Evolutionary conservation across 2,329 filamentous ascomycete genomes (phyloP), one percentile per base, ranked within the genome.

Genomic region (Trichoderma citrinoviride): DNA sequence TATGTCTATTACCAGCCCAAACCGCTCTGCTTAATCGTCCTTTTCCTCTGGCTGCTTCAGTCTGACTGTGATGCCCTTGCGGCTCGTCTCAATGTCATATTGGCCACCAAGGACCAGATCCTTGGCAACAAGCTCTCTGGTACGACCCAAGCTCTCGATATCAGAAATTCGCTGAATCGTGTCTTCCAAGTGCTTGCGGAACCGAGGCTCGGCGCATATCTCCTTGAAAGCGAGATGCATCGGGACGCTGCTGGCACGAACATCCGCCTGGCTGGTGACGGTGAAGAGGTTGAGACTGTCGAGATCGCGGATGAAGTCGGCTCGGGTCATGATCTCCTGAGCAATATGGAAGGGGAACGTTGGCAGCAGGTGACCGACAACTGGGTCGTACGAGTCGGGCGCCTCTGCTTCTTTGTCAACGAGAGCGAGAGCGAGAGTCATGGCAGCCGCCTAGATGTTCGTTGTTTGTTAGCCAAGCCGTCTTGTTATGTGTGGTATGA

Each of bases 201-300:
- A 99, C 6, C 91, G 91, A 4, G 87, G 84, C 70, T 89, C 78
- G 3, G 80, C 76, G 74, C 93, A 97, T 14, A 99, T 93, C 72
- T 93, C 87, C 65, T 87, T 85, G 77, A 99, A 96, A 0, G 95
- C 95, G 55, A 88, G 87, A 77, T 96, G 92, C 95, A 99, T 99
- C 2, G 95, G 95, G 27, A 99, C 94, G 1, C 90, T 94, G 76
- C 96, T 94, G 1, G 95, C 95, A 53, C 95, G 88, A 7, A 99
- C 95, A 75, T 90, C 90, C 17, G 93, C 92, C 46, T 85, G 84
- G 65, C 89, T 92, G 66, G 96, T 94, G 72, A 99, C 98, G 68
- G 91, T 95, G 78, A 98, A 97, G 66, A 99, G 86, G 74, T 98
- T 98, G 66, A 95, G 86, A 68, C 95, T 91, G 78, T 99, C 95